Conservation (phyloP, 306 rosid genomes). For the Acacia melanoxylon region DNA sequence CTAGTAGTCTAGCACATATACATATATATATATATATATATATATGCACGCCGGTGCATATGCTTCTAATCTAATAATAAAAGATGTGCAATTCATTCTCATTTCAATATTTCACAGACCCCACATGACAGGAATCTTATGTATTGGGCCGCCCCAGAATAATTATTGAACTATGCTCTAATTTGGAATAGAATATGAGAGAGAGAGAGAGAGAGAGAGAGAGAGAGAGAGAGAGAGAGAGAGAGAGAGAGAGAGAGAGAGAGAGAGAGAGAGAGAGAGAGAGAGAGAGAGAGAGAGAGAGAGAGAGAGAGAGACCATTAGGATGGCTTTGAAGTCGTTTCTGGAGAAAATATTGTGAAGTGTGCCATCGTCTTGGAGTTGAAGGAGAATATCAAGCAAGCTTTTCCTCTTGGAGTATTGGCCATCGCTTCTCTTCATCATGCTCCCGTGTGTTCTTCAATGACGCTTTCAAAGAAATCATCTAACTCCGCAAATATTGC, state of each 20-base stretch:
- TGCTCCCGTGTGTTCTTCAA: slow-evolving; percentile 17
- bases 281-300: too few relatives aligned
- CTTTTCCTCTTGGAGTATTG: not conserved
- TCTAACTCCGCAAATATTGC: slow-evolving; percentile 23
- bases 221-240: not conserved
- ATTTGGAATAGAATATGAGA: not conserved
- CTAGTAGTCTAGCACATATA: too few relatives aligned
- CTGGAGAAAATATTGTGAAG: slow-evolving; percentile 14
- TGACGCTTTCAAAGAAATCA: slow-evolving; percentile 28
- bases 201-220: not conserved
- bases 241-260: not conserved
- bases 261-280: too few relatives aligned
- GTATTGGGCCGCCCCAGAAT: too few relatives aligned
- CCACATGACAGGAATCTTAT: too few relatives aligned
- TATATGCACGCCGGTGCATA: too few relatives aligned
- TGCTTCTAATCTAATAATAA: too few relatives aligned
- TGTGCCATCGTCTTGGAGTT: slow-evolving; percentile 21
- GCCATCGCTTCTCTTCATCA: not conserved
- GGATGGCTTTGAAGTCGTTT: slow-evolving; percentile 31
- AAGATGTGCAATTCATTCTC: too few relatives aligned
- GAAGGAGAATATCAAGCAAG: slow-evolving; percentile 37
- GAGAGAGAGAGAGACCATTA: not conserved
- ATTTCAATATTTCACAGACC: too few relatives aligned
- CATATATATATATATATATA: too few relatives aligned
- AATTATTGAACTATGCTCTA: not conserved